Evolutionary conservation across 2,329 filamentous ascomycete species (phyloP).

Genomic region (Cytospora leucostoma): DNA sequence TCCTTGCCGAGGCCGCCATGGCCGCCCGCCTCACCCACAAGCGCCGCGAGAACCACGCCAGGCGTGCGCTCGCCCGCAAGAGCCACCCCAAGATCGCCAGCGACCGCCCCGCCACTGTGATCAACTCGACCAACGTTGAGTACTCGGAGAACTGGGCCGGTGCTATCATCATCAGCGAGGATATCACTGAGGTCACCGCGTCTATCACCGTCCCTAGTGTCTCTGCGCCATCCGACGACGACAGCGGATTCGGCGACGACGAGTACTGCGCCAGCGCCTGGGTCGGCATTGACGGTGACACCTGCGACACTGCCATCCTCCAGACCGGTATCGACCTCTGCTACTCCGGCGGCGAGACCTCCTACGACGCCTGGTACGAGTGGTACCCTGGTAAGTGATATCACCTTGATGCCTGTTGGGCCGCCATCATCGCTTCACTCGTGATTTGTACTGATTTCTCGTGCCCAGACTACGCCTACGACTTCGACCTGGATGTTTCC

Average conservation of each 20-base stretch:
- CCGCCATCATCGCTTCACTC: not conserved
- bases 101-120: not conserved
- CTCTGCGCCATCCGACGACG: conserved; percentile 36
- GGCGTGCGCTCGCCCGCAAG: conserved; percentile 13
- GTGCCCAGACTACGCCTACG: conserved; percentile 43
- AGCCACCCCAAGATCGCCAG: conserved; percentile 3
- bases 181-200: conserved; percentile 52
- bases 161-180: conserved; percentile 52
- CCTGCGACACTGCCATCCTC: conserved; percentile 51
- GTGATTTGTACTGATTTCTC: not conserved
- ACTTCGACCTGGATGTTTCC: conserved; percentile 12
- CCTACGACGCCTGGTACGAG: conserved; percentile 57
- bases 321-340: conserved; percentile 60
- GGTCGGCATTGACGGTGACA: conserved; percentile 56
- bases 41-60: conserved; percentile 37
- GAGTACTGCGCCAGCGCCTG: conserved; percentile 53
- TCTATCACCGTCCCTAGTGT: conserved; percentile 51
- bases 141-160: conserved; percentile 55
- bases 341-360: conserved; percentile 41
- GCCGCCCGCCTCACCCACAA: conserved; percentile 47
- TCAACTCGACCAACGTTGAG: conserved; percentile 11
- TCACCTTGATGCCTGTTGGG: too few relatives aligned
- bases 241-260: conserved; percentile 33
- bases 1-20: conserved; percentile 43
- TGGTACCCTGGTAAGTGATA: conserved; percentile 49